These are phyloP conservation scores for Arachnopeziza araneosa DNA, from an alignment of 2,329 filamentous ascomycete genomes.

Conservation along the genomic window DNA sequence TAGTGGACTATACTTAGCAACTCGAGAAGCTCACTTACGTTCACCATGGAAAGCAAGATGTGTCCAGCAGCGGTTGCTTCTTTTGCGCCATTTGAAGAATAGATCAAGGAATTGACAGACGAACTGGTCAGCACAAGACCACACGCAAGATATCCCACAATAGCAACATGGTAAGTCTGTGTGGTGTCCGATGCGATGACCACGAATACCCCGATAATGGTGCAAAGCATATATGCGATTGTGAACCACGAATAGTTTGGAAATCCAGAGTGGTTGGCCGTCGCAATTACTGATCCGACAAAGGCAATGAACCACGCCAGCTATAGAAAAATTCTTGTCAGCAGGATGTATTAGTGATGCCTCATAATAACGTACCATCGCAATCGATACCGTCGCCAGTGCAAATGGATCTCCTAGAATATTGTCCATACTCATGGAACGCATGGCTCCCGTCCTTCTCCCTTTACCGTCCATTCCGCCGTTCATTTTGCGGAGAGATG, in stretches of 20 bases:
- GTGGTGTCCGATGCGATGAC: slow-evolving; percentile 80
- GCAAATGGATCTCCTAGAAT: slow-evolving; percentile 96
- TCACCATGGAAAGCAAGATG: slow-evolving; percentile 88
- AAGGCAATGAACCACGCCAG: slow-evolving; percentile 94
- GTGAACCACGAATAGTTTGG: slow-evolving; percentile 93
- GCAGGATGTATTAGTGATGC: neutral
- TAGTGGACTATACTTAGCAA: slow-evolving; percentile 1
- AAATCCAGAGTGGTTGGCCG: slow-evolving; percentile 49
- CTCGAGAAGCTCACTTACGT: slow-evolving; percentile 52
- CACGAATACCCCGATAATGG: slow-evolving; percentile 73
- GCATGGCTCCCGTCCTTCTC: slow-evolving; percentile 45
- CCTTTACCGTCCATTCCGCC: slow-evolving; percentile 51
- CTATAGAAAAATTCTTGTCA: slow-evolving; percentile 40
- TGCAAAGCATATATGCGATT: slow-evolving; percentile 76
- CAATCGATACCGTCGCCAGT: slow-evolving; percentile 87
- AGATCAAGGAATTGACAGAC: slow-evolving; percentile 80
- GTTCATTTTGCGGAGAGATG: slow-evolving; percentile 78
- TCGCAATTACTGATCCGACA: slow-evolving; percentile 74
- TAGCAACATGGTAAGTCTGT: slow-evolving; percentile 84
- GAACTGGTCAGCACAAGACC: slow-evolving; percentile 83
- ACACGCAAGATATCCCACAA: slow-evolving; percentile 80
- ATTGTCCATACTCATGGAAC: slow-evolving; percentile 71
- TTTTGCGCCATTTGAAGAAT: slow-evolving; percentile 64
- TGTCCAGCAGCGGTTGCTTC: slow-evolving; percentile 90
- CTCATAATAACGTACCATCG: slow-evolving; percentile 57